Evolutionary conservation across 192 early-diverging fungal genomes (phyloP).

Genomic region (Phycomyces blakesleeanus): DNA sequence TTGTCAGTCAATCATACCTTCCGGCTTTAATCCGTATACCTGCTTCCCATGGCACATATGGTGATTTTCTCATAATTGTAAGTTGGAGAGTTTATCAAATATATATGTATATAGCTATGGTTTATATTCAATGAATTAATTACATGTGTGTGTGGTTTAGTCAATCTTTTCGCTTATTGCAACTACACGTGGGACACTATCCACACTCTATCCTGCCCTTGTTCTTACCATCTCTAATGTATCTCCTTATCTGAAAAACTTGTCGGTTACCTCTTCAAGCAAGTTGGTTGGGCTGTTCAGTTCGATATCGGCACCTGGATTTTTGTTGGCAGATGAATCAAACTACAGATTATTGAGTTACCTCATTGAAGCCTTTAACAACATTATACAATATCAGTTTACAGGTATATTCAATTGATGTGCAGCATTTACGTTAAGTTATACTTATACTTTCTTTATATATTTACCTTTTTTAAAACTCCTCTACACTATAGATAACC

Average conservation of each 20-base stretch:
- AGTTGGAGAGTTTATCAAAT: slow-evolving; percentile 11
- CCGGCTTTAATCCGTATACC: slow-evolving; percentile 58
- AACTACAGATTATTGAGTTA: slow-evolving; percentile 75
- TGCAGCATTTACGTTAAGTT: too few relatives aligned
- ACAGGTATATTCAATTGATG: slow-evolving; percentile 53
- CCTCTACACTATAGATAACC: slow-evolving; percentile 53
- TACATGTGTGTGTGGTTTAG: slow-evolving; percentile 34
- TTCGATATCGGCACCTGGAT: slow-evolving; percentile 74
- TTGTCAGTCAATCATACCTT: slow-evolving; percentile 55
- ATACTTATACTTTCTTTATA: too few relatives aligned
- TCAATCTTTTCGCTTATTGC: slow-evolving; percentile 73
- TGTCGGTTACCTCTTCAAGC: slow-evolving; percentile 66
- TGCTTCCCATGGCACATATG: slow-evolving; percentile 62
- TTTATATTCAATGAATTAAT: too few relatives aligned
- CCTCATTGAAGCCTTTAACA: slow-evolving; percentile 78
- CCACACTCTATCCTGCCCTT: slow-evolving; percentile 71
- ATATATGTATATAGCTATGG: too few relatives aligned
- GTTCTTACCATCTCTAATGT: slow-evolving; percentile 80
- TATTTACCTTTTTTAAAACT: background rate
- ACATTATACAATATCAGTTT: slow-evolving; percentile 81
- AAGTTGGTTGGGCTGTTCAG: slow-evolving; percentile 72
- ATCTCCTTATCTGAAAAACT: slow-evolving; percentile 72
- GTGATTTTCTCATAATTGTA: slow-evolving; percentile 80
- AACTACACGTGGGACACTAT: slow-evolving; percentile 61
- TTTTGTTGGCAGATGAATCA: slow-evolving; percentile 72